Conservation (phyloP, 495 filamentous ascomycete species). For the Lineolata rhizophorae region DNA sequence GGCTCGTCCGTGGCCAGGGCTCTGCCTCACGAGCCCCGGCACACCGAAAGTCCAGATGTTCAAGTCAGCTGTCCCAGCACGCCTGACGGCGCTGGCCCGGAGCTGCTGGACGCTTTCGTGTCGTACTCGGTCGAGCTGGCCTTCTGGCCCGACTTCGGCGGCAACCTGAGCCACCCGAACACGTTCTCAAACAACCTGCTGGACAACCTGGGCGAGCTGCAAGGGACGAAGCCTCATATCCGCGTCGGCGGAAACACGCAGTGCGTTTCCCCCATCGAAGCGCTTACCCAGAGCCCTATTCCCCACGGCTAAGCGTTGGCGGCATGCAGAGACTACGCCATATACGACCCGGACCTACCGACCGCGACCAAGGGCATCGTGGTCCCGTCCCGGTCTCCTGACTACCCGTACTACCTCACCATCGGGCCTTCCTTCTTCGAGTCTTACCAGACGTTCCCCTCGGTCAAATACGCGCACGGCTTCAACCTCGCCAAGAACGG, state of each 20-base stretch:
- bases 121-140: slow-evolving; percentile 39
- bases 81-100: slow-evolving; percentile 15
- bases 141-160: slow-evolving; percentile 40
- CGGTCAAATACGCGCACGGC: slow-evolving; percentile 16
- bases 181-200: slow-evolving; percentile 16
- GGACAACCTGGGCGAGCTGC: slow-evolving; percentile 18
- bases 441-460: slow-evolving; percentile 16
- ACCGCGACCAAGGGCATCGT: slow-evolving; percentile 31
- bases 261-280: slow-evolving; percentile 1
- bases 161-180: slow-evolving; percentile 20
- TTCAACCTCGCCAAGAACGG: slow-evolving; percentile 18
- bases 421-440: slow-evolving; percentile 40
- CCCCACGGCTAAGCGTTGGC: slow-evolving; percentile 37
- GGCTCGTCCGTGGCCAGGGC: too few relatives aligned
- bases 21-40: too few relatives aligned
- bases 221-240: slow-evolving; percentile 17
- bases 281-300: slow-evolving; percentile 6
- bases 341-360: slow-evolving; percentile 13
- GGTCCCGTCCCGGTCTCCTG: slow-evolving; percentile 25
- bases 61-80: too few relatives aligned
- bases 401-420: slow-evolving; percentile 38
- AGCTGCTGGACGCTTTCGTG: slow-evolving; percentile 28
- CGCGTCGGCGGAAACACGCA: slow-evolving; percentile 21
- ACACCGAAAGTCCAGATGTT: too few relatives aligned
- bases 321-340: slow-evolving; percentile 21